A percentile compares a stretch with the other conserved stretches of the same genome.
These are phyloP conservation scores for Yamadazyma kanchanaburiensis DNA, from an alignment of 1,139 yeast genomes.

Conservation along the genomic window DNA sequence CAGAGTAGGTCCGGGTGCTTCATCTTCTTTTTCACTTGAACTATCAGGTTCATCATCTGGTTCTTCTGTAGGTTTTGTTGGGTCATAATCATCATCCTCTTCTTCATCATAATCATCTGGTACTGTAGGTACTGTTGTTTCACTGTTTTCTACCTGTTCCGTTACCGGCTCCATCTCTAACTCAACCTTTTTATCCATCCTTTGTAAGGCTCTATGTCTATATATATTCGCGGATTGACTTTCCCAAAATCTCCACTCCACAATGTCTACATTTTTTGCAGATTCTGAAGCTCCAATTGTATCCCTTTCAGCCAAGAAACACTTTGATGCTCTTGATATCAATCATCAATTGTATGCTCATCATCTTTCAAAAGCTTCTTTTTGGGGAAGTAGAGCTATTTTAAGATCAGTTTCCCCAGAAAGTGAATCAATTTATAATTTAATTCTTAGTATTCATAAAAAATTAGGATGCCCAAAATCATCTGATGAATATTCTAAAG, in stretches of 20 bases:
- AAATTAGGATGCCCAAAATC: conserved; percentile 44
- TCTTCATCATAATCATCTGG: conserved; percentile 48
- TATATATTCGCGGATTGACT: conserved; percentile 13
- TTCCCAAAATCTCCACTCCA: too few relatives aligned
- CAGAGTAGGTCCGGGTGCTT: conserved; percentile 22
- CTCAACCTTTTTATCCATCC: conserved; percentile 1
- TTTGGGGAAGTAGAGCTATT: conserved; percentile 76
- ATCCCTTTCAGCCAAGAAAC: conserved; percentile 39
- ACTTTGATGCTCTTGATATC: conserved; percentile 38
- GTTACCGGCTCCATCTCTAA: too few relatives aligned
- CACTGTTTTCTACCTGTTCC: too few relatives aligned
- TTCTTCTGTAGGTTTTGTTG: conserved; percentile 21
- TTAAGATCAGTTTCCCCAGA: conserved; percentile 83
- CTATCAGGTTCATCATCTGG: conserved; percentile 23
- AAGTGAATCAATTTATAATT: conserved; percentile 69
- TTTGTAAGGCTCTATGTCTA: conserved; percentile 7
- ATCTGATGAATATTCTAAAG: conserved; percentile 39
- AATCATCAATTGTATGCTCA: conserved; percentile 66
- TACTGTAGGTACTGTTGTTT: background rate
- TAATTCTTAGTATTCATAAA: conserved; percentile 57
- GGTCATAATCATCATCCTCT: conserved; percentile 65
- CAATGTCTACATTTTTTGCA: conserved; percentile 24
- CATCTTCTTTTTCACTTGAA: conserved; percentile 22
- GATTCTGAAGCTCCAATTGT: conserved; percentile 46
- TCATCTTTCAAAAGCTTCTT: conserved; percentile 76